Evolutionary conservation across 441 rosid genomes (phyloP).

Genomic region (Daphne laureola): DNA sequence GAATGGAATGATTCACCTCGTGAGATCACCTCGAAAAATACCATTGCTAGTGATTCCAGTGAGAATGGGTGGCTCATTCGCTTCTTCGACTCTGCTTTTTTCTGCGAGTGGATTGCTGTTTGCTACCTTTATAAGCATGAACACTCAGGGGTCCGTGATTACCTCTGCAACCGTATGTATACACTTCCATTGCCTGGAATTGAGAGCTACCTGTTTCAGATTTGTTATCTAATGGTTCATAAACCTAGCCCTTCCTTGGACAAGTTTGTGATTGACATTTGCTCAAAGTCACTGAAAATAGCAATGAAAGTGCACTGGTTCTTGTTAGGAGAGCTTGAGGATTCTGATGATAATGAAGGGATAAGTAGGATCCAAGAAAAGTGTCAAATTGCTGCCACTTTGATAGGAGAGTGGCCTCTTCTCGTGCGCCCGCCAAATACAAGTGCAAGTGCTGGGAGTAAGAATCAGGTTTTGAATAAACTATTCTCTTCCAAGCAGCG

Average conservation of each 20-base stretch:
- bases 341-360: slow-evolving; percentile 92
- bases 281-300: slow-evolving; percentile 76
- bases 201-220: slow-evolving; percentile 92
- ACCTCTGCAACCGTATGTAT: slow-evolving; percentile 96
- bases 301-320: slow-evolving; percentile 98
- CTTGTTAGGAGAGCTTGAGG: slow-evolving; percentile 93
- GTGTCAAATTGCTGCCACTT: slow-evolving; percentile 93
- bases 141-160: slow-evolving; percentile 88
- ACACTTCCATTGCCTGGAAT: slow-evolving; percentile 82
- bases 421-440: slow-evolving; percentile 49
- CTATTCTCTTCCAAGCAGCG: slow-evolving; percentile 79
- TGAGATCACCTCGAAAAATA: slow-evolving; percentile 63
- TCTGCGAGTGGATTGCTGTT: slow-evolving; percentile 99
- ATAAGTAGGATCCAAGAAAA: slow-evolving; percentile 92
- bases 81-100: slow-evolving; percentile 93
- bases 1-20: slow-evolving; percentile 80
- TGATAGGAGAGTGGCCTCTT: slow-evolving; percentile 94
- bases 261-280: slow-evolving; percentile 91
- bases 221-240: slow-evolving; percentile 90
- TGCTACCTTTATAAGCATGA: slow-evolving; percentile 98
- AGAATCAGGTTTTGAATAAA: slow-evolving; percentile 84
- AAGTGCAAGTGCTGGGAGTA: slow-evolving; percentile 63
- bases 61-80: slow-evolving; percentile 97
- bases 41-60: slow-evolving; percentile 60
- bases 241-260: slow-evolving; percentile 98